Evolutionary conservation across 768 basidiomycete genomes (phyloP).

Genomic region (Daedaleopsis sinensis): DNA sequence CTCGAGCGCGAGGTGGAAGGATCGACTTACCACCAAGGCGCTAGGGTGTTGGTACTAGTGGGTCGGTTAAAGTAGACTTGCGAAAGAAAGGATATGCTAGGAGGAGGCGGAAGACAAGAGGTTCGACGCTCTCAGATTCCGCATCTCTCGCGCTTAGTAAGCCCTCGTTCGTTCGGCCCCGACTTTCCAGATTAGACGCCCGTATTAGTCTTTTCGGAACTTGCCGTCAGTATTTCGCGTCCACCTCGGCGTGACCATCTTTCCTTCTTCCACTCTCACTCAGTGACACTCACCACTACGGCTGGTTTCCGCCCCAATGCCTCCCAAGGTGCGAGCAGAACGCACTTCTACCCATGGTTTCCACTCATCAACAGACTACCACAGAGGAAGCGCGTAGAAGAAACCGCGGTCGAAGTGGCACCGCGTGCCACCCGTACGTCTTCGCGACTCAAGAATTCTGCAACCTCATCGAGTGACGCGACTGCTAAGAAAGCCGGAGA

Average conservation of each 20-base stretch:
- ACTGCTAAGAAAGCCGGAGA: neutral
- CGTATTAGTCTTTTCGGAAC: slow-evolving; percentile 1
- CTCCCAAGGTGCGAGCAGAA: slow-evolving; percentile 27
- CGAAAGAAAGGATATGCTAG: too few relatives aligned
- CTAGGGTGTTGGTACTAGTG: too few relatives aligned
- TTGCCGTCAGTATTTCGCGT: slow-evolving; percentile 2
- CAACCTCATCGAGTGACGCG: neutral
- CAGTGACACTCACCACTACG: neutral
- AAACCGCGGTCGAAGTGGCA: slow-evolving; percentile 8
- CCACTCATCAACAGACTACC: neutral
- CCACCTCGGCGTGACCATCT: neutral
- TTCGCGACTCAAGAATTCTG: slow-evolving; percentile 19
- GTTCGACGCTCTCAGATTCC: too few relatives aligned
- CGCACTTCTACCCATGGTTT: neutral
- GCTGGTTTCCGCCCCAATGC: slow-evolving; percentile 15
- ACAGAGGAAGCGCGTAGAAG: slow-evolving; percentile 60
- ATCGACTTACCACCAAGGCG: too few relatives aligned
- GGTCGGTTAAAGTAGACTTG: too few relatives aligned
- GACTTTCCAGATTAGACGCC: neutral
- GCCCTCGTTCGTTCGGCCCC: too few relatives aligned
- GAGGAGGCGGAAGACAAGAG: too few relatives aligned
- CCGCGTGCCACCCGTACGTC: slow-evolving; percentile 25
- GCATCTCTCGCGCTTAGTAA: too few relatives aligned
- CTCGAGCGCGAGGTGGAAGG: too few relatives aligned
- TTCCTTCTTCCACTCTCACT: neutral